Evolutionary conservation across 345 rosid species (phyloP), one percentile per base, ranked within the genome.

Genomic region (Corymbia maculata): DNA sequence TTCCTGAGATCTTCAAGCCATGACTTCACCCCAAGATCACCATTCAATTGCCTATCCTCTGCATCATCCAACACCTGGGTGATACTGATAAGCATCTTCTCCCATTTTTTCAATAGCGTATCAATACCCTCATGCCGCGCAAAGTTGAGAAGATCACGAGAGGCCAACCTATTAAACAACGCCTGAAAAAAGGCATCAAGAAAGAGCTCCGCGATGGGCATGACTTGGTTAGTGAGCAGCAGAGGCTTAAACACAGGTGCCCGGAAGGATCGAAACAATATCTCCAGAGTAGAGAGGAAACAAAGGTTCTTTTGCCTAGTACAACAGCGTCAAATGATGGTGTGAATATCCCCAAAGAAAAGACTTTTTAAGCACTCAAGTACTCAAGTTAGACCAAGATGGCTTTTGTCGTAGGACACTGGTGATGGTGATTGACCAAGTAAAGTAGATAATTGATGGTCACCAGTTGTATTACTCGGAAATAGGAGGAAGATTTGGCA

Each of bases 191-290:
- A 3, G 32, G 32, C 32, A 0, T 16, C 8, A 1, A 61, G 70
- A 61, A 61, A 61, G 2, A 61, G 8, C 70, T 28, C 32, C 3
- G 16, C 0, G 7, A 61, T 11, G 32, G 32, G 32, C 70, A 28
- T 61, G 70, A 16, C 32, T 26, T 61, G 70, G 0, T 24, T 61
- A 1, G 17, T 2, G 36, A 28, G 36, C 0, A 0, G 36, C 0
- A 64, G 19, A n/a, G 36, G 36, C 13, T 7, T n/a, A 64, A 64
- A n/a, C 75, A 64, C 0, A 8, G 3, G 32, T 61, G 32, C 3
- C 32, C 17, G 15, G 32, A 61, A 24, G 0, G 70, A 7, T 28
- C 0, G 32, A 61, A 28, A 2, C 1, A 13, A 61, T 28, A 32
- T 61, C 8, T 61, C 0, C 8, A 2, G 1, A 61, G 70, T 8